A percentile compares a stretch with the other conserved stretches of the same genome.
phyloP scores from a whole-genome alignment of 768 basidiomycete species.

The Phlebiopsis gigantea region DNA sequence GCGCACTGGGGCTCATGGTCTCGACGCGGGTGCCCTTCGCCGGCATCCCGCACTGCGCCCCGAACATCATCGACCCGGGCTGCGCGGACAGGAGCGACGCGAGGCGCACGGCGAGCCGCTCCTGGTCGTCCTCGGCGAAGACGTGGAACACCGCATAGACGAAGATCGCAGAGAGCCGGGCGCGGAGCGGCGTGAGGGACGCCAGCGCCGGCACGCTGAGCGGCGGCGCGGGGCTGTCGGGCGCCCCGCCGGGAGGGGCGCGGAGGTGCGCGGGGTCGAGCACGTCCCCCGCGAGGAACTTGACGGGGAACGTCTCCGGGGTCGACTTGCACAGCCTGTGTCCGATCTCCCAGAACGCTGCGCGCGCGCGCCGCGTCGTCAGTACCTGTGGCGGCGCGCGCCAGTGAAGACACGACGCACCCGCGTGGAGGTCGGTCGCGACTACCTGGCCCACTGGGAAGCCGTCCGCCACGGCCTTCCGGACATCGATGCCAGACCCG shows the following conservation, averaged over 20 bases:
- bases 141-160: conserved; percentile 45
- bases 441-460: conserved; percentile 35
- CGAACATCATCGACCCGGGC: conserved; percentile 43
- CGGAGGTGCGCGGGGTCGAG: conserved; percentile 42
- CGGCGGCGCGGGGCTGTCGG: neutral
- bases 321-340: conserved; percentile 55
- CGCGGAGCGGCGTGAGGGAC: conserved; percentile 32
- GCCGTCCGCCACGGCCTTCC: conserved; percentile 38
- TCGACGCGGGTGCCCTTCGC: conserved; percentile 26
- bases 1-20: neutral
- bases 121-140: conserved; percentile 37
- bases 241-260: neutral
- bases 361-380: no score
- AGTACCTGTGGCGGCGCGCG: neutral
- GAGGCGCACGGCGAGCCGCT: conserved; percentile 36
- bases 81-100: conserved; percentile 36
- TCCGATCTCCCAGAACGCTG: conserved; percentile 59
- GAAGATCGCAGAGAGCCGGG: conserved; percentile 44
- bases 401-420: conserved; percentile 17
- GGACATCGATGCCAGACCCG: conserved; percentile 39
- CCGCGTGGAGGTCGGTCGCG: conserved; percentile 32
- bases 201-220: conserved; percentile 34
- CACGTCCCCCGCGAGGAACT: conserved; percentile 51
- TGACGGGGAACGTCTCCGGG: conserved; percentile 44
- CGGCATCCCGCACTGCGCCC: conserved; percentile 31